phyloP scores from a whole-genome alignment of 805 yeast species.

The Tetrapisispora phaffii region DNA sequence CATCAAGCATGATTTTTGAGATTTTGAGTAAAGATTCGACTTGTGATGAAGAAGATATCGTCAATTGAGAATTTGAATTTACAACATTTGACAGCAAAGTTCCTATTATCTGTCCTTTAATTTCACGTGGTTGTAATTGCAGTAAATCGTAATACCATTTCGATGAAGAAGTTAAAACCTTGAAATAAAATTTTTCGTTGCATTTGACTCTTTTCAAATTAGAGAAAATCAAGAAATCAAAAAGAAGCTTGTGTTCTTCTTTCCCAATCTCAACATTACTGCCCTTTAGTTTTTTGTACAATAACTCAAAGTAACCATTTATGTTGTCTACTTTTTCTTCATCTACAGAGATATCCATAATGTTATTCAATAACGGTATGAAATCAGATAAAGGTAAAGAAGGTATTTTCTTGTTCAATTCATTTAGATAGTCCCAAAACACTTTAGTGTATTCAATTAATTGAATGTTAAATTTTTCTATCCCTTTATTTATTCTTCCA shows the following conservation, averaged over 20 bases:
- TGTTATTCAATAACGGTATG: slow-evolving; percentile 39
- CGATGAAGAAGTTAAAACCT: not conserved
- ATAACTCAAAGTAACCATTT: slow-evolving; percentile 2
- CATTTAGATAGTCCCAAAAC: slow-evolving; percentile 60
- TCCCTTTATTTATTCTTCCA: slow-evolving; percentile 39
- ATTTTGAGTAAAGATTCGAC: slow-evolving; percentile 16
- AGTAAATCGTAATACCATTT: not conserved
- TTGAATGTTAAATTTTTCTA: not conserved
- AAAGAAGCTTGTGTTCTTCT: not conserved
- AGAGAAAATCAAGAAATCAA: not conserved
- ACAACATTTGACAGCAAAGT: not conserved
- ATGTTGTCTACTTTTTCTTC: not conserved
- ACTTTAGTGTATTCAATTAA: slow-evolving; percentile 23
- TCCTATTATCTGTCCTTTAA: not conserved
- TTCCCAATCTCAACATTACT: not conserved
- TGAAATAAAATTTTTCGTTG: not conserved
- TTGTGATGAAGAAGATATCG: slow-evolving; percentile 13
- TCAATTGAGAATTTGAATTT: not conserved
- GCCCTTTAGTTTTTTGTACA: not conserved
- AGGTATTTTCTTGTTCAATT: slow-evolving; percentile 46
- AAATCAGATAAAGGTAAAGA: slow-evolving; percentile 58
- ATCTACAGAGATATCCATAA: not conserved
- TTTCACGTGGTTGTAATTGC: not conserved
- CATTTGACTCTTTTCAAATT: not conserved
- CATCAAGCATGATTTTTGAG: slow-evolving; percentile 12